phyloP scores from a whole-genome alignment of 1,284 basidiomycete genomes.

The Psilocybe mexicana region DNA sequence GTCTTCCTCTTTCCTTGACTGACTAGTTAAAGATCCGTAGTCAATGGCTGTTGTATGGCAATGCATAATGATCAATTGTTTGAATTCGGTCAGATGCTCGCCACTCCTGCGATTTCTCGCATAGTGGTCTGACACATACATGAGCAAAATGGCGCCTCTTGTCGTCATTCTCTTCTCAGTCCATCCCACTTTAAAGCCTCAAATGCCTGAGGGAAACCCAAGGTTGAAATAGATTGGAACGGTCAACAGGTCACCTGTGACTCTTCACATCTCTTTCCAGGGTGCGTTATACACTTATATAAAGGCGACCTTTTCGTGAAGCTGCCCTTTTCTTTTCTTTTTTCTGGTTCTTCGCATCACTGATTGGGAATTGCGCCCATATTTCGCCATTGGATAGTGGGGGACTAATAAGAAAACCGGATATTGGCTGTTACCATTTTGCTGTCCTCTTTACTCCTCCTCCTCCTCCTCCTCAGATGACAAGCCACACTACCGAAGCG shows the following conservation, averaged over 20 bases:
- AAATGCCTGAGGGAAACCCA: no score
- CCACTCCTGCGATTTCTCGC: no score
- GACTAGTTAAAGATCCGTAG: not conserved
- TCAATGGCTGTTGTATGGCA: not conserved
- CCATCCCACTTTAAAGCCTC: not conserved
- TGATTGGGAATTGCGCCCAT: not conserved
- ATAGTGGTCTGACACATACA: no score
- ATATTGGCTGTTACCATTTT: not conserved
- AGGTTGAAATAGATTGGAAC: no score
- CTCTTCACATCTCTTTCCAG: no score
- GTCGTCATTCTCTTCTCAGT: conserved; percentile 5
- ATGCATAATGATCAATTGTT: not conserved
- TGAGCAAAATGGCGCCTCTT: not conserved
- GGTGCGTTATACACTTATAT: no score
- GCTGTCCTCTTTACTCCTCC: not conserved
- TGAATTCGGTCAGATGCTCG: no score
- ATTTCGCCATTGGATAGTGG: not conserved
- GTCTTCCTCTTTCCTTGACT: not conserved
- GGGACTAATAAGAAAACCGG: not conserved
- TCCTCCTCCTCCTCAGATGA: not conserved
- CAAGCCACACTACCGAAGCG: not conserved
- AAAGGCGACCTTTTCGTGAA: no score
- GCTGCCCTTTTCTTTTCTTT: not conserved
- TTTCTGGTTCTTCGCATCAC: not conserved
- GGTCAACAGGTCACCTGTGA: no score